Evolutionary conservation across 176 grass and related monocot genomes (phyloP), one percentile per base, ranked within the genome.

Genomic region (Oryza punctata): DNA sequence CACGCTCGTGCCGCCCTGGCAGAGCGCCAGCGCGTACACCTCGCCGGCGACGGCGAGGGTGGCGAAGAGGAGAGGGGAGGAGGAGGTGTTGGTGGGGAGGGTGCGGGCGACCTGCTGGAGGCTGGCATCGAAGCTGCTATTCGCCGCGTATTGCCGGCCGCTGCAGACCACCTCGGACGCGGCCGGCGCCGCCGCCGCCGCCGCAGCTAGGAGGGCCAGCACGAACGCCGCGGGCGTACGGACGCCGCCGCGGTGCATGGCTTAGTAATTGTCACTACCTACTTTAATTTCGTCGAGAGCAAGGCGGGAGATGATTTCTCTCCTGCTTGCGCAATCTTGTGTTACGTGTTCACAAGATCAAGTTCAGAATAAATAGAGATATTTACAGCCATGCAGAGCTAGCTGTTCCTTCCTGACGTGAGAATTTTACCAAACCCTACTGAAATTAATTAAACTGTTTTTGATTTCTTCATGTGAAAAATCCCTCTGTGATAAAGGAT

Each of bases 11-110:
- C 87, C 87, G 3, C 91, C 91, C 7, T 80, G 87, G 71, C 91
- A 93, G 61, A 89, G 84, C 8, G 61, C 68, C 12, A 89, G 73
- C 61, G 82, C 90, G 23, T 59, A 83, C 23, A 84, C 63, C 10
- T 18, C 45, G 24, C 73, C 79, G 46, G 46, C 46, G 18, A 11
- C 12, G 61, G 52, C 69, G 24, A 9, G 30, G 14, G 33, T 78
- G 21, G 50, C 25, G 79, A 81, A 93, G 52, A 26, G 80, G 10
- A 23, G 0, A 9, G 27, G 15, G 7, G 65, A 78, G 71, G 70
- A 27, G 70, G 71, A 49, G 71, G 71, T 7, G 43, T 73, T 73
- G 44, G 6, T 6, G 3, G 71, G 25, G 71, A 73, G 44, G 26
- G 44, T 19, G 1, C 15, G 0, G 71, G 25, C 26, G 13, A 73